Percentiles rank a stretch among this genome's conserved stretches.
These are phyloP conservation scores for Chlorella sp. DNA, from an alignment of 139 green algal genomes.

Conservation along the genomic window DNA sequence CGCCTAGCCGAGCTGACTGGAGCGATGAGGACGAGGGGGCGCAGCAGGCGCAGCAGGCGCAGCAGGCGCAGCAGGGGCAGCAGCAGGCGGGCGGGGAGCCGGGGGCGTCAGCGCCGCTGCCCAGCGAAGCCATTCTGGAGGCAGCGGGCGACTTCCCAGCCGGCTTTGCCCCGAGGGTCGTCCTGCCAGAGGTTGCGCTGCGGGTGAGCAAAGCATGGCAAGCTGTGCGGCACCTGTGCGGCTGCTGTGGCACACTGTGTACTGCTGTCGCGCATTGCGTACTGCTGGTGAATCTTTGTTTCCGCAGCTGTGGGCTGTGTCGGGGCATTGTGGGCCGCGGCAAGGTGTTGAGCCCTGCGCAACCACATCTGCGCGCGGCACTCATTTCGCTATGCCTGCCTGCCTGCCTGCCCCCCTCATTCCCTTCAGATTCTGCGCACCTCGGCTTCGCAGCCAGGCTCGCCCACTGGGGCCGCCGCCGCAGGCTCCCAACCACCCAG, in stretches of 20 bases:
- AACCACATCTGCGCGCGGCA: too few species aligned
- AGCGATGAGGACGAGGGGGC: neutral
- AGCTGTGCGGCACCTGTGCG: too few species aligned
- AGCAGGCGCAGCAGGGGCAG: neutral
- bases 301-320: too few species aligned
- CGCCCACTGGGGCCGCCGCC: too few species aligned
- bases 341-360: too few species aligned
- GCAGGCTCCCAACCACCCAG: neutral
- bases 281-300: too few species aligned
- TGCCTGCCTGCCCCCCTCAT: too few species aligned
- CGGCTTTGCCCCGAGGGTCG: constrained; percentile 1
- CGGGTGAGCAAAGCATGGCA: neutral
- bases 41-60: neutral
- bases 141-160: constrained; percentile 7
- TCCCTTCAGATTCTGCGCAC: neutral
- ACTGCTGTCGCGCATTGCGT: neutral
- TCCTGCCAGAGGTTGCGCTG: constrained; percentile 5
- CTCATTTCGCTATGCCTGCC: too few species aligned
- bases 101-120: neutral
- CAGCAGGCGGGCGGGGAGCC: neutral
- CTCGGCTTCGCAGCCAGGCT: neutral
- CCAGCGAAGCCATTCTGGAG: neutral
- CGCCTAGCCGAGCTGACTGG: neutral
- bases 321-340: too few species aligned
- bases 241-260: neutral